Evolutionary conservation across 306 rosid genomes (phyloP).

Genomic region (Cercis canadensis): DNA sequence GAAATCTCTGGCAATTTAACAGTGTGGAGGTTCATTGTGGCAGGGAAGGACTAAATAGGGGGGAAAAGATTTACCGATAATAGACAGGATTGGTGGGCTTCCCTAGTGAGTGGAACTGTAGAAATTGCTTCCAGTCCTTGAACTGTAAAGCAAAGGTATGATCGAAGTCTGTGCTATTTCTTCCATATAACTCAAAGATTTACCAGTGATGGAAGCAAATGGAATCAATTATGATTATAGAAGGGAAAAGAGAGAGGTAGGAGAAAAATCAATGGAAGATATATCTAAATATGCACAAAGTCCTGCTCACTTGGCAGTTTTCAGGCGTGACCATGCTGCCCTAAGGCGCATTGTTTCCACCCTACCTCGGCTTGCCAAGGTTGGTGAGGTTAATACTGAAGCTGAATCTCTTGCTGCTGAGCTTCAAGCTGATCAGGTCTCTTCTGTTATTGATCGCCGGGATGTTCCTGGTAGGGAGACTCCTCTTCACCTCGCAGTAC

Average conservation of each 20-base stretch:
- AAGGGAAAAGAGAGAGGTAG: conserved; percentile 44
- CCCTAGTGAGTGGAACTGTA: conserved; percentile 30
- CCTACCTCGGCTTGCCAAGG: conserved; percentile 85
- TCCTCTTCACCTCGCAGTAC: conserved; percentile 96
- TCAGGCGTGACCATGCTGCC: conserved; percentile 71
- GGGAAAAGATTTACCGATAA: conserved; percentile 31
- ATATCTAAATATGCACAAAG: conserved; percentile 77
- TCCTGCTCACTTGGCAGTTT: conserved; percentile 88
- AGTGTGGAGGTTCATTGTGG: conserved; percentile 34
- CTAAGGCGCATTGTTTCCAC: conserved; percentile 63
- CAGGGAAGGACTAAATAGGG: conserved; percentile 41
- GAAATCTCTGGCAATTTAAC: conserved; percentile 23
- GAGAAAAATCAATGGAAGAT: conserved; percentile 71
- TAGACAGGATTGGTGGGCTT: conserved; percentile 28
- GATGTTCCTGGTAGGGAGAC: conserved; percentile 99
- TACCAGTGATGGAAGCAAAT: conserved; percentile 50
- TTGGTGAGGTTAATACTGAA: conserved; percentile 78
- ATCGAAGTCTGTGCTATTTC: conserved; percentile 27
- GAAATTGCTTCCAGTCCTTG: conserved; percentile 33
- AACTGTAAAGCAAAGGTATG: conserved; percentile 36
- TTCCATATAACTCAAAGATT: conserved; percentile 44
- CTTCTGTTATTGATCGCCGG: conserved; percentile 78
- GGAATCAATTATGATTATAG: conserved; percentile 39
- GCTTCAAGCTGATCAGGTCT: conserved; percentile 75
- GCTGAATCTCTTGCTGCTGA: conserved; percentile 88